Percentiles rank a stretch among this genome's conserved stretches.
These are phyloP conservation scores for Rhodotorula mucilaginosa DNA, from an alignment of 1,284 basidiomycete genomes.

Conservation along the genomic window DNA sequence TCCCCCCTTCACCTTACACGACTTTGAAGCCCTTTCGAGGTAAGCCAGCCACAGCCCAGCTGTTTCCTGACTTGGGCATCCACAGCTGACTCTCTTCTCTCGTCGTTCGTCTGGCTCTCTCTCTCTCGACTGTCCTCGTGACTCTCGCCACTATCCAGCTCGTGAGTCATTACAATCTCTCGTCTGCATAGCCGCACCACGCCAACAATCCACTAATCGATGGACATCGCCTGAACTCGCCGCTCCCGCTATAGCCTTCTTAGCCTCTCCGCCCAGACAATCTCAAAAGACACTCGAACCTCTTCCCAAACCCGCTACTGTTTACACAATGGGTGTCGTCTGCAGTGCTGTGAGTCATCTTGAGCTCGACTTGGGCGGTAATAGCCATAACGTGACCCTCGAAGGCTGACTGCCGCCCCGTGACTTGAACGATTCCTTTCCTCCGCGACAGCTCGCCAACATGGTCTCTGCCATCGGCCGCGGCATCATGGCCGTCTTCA, in stretches of 20 bases:
- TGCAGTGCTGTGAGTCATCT: constrained; percentile 12
- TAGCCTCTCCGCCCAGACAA: background rate
- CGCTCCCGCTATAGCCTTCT: too few relatives aligned
- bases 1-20: background rate
- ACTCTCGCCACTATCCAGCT: background rate
- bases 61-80: too few relatives aligned
- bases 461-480: constrained; percentile 15
- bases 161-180: background rate
- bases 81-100: too few relatives aligned
- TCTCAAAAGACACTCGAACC: background rate
- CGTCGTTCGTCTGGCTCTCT: background rate
- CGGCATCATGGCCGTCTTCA: constrained; percentile 12
- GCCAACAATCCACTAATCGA: too few relatives aligned
- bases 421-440: background rate
- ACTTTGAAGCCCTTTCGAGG: too few relatives aligned
- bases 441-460: constrained; percentile 8
- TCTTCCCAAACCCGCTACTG: background rate
- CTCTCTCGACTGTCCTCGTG: background rate
- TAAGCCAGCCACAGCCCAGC: too few relatives aligned
- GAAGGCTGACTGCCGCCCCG: background rate
- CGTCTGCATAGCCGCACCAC: too few relatives aligned
- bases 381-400: too few relatives aligned
- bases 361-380: too few relatives aligned
- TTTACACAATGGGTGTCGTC: constrained; percentile 13
- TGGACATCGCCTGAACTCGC: background rate